Evolutionary conservation across 2,329 filamentous ascomycete species (phyloP).

Genomic region (Didymella sp.): DNA sequence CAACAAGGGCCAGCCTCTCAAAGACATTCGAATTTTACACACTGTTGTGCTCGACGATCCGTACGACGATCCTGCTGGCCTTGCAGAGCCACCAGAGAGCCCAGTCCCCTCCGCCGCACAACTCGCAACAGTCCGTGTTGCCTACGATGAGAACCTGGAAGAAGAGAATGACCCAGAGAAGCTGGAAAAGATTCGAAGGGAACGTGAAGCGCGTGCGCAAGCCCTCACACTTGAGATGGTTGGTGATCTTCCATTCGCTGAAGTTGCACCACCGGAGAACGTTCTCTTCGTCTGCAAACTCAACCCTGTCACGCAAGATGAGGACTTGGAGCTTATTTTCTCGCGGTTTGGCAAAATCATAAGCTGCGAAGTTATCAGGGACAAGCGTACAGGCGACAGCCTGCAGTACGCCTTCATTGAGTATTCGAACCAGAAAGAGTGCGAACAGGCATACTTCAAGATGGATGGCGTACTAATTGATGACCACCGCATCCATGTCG

Average conservation of each 20-base stretch:
- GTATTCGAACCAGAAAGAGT: slow-evolving; percentile 89
- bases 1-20: slow-evolving; percentile 82
- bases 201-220: slow-evolving; percentile 91
- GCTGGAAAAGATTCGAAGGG: slow-evolving; percentile 78
- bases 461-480: slow-evolving; percentile 98
- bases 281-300: slow-evolving; percentile 98
- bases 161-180: slow-evolving; percentile 81
- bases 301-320: slow-evolving; percentile 93
- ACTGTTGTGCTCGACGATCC: slow-evolving; percentile 92
- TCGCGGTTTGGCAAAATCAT: slow-evolving; percentile 94
- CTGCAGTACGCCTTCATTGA: slow-evolving; percentile 98
- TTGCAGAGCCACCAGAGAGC: slow-evolving; percentile 79
- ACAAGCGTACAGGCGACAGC: slow-evolving; percentile 92
- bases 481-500: slow-evolving; percentile 95
- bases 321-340: slow-evolving; percentile 95
- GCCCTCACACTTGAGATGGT: slow-evolving; percentile 97
- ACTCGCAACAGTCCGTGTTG: slow-evolving; percentile 88
- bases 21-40: slow-evolving; percentile 94
- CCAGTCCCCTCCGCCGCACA: slow-evolving; percentile 84
- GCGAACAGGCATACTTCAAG: slow-evolving; percentile 96
- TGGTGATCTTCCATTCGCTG: slow-evolving; percentile 94
- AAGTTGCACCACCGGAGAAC: slow-evolving; percentile 97
- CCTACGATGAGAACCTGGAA: slow-evolving; percentile 82
- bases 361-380: slow-evolving; percentile 94
- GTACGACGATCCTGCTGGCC: slow-evolving; percentile 78